A percentile compares a stretch with the other conserved stretches of the same genome.
Conservation (phyloP, 257 asterid genomes). For the Jasminum sambac region DNA sequence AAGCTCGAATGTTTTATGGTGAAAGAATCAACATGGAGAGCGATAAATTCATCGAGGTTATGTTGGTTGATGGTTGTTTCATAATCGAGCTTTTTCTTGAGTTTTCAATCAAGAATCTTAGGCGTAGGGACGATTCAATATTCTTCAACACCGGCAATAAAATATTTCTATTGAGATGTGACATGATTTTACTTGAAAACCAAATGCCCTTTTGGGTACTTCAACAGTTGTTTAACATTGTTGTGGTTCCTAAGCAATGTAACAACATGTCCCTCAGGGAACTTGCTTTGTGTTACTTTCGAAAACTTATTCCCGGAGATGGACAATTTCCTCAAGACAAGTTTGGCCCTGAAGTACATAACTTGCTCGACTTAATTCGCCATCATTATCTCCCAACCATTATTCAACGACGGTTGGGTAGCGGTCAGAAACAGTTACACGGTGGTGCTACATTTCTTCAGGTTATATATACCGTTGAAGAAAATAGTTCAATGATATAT, state of each 20-base stretch:
- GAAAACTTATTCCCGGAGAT: conserved; percentile 34
- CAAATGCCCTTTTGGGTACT: conserved; percentile 55
- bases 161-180: conserved; percentile 35
- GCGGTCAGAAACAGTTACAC: conserved; percentile 2
- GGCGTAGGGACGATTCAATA: conserved; percentile 53
- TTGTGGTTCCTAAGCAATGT: conserved; percentile 39
- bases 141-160: conserved; percentile 25
- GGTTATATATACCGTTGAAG: neutral
- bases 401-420: conserved; percentile 18
- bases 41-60: conserved; percentile 41
- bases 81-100: conserved; percentile 52
- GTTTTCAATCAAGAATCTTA: conserved; percentile 28
- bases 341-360: conserved; percentile 34
- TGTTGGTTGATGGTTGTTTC: conserved; percentile 54
- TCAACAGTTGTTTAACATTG: conserved; percentile 38
- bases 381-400: conserved; percentile 44
- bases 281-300: conserved; percentile 46
- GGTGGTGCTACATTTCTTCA: conserved; percentile 28
- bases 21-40: conserved; percentile 34
- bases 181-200: conserved; percentile 49
- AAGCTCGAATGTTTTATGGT: conserved; percentile 45
- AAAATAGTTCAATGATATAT: no score
- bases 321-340: neutral
- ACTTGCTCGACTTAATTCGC: conserved; percentile 51
- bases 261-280: conserved; percentile 32